Evolutionary conservation across 2,329 filamentous ascomycete genomes (phyloP), one percentile per base, ranked within the genome.

Genomic region (Raffaelea ambrosiae): DNA sequence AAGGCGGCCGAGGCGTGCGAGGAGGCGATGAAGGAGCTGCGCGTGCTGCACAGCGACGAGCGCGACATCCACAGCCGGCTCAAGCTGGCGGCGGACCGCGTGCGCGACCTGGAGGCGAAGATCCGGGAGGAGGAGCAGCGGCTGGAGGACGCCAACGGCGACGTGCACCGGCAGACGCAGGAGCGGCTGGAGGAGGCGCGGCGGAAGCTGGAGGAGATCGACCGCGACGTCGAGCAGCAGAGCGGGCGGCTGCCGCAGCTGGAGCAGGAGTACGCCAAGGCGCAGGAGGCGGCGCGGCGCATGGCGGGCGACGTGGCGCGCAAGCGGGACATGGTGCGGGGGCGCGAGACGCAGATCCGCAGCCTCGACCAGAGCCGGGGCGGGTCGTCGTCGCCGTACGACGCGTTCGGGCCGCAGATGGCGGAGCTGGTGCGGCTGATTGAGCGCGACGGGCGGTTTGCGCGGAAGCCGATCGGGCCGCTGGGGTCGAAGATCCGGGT

Each of bases 401-500:
- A 75, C 49, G 83, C 76, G 0, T 96, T 84, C 57, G 77, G 82
- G 39, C 62, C 64, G 1, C 75, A 74, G 38, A 76, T 94, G 57
- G 71, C 74, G 1, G 66, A 70, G 2, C 74, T 96, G 3, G 66
- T 94, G 7, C 71, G 67, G 46, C 75, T 74, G n/a, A 86, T 97
- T 51, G 72, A 79, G 5, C 68, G 71, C n/a, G 87, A 95, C 49
- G 63, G 53, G 3, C 72, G 81, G 0, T 97, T 94, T 59, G 68
- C 71, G 21, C 69, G 77, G 40, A 83, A 76, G 52, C 93, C 93
- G 2, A 71, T 97, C 31, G 93, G 93, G 0, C 93, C 93, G 0
- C 71, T 97, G 14, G 93, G 90, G 26, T 71, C 81, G 21, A 78
- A 93, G 58, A 74, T 98, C 45, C 82, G 81, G 54, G 69, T 98